Evolutionary conservation across 768 basidiomycete species (phyloP).

Genomic region (Scleroderma citrinum): DNA sequence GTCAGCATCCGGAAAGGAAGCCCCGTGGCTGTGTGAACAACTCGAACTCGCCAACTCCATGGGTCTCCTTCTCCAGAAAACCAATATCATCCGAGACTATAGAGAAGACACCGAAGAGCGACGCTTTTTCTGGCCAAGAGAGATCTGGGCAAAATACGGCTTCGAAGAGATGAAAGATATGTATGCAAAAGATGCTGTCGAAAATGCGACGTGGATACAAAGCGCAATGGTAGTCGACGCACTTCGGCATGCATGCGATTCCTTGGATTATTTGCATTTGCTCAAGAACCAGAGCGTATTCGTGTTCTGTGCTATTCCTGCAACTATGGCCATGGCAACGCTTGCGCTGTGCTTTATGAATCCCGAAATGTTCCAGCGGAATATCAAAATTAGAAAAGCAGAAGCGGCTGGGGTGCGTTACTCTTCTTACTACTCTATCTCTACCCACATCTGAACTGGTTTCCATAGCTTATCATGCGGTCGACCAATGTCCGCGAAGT

Average conservation of each 20-base stretch:
- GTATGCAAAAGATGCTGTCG: conserved; percentile 47
- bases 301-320: conserved; percentile 93
- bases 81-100: conserved; percentile 95
- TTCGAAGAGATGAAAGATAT: conserved; percentile 71
- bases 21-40: conserved; percentile 64
- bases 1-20: conserved; percentile 80
- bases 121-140: conserved; percentile 91
- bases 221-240: conserved; percentile 89
- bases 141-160: conserved; percentile 81
- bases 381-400: conserved; percentile 94
- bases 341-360: conserved; percentile 93
- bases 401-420: conserved; percentile 68
- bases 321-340: conserved; percentile 94
- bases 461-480: conserved; percentile 75
- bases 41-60: conserved; percentile 89
- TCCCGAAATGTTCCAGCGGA: conserved; percentile 71
- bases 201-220: conserved; percentile 73
- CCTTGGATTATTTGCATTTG: conserved; percentile 83
- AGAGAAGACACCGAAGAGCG: conserved; percentile 83
- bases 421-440: not conserved
- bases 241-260: conserved; percentile 74
- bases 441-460: too few relatives aligned
- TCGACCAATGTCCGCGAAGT: conserved; percentile 92
- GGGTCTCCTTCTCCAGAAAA: conserved; percentile 96
- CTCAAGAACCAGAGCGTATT: conserved; percentile 90